Base-by-base conservation (phyloP, 2,329 filamentous ascomycete species). In the Fusarium mangiferae region DNA sequence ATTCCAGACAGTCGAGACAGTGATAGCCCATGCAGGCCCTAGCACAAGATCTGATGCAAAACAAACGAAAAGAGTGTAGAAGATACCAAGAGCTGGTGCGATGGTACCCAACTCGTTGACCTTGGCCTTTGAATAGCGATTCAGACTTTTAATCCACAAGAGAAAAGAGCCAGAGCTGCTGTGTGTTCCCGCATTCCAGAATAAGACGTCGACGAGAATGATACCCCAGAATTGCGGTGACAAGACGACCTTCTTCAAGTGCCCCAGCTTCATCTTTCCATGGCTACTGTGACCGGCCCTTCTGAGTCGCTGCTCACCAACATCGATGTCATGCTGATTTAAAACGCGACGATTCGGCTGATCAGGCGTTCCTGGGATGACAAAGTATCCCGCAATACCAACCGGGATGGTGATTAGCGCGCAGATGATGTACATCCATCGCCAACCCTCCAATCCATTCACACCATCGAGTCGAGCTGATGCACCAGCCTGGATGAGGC, bases 371-470 rank as follows among this genome's bases (percentile, higher is more conserved):
- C 87, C 87, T 0, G 88, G 88, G 17, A 89, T 82, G 10, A 90
- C 77, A 35, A 89, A 83, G 49, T 84, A 85, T 0, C 88, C 87
- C 1, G 87, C 71, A 9, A 90, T 80, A 1, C 85, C 87, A 8
- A 90, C 80, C 0, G 87, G 87, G 18, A 90, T 86, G 3, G 89
- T 90, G 65, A 90, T 87, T 10, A 90, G 65, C 7, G 86, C 81
- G 58, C 83, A 84, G 75, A 89, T 87, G 51, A 88, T 86, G 73
- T 89, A 90, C 81, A 90, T 87, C 88, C 88, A 90, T n/a, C 86
- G 79, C 85, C 86, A 88, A 1, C 85, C 86, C 3, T 82, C 82
- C 1, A 87, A 79, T 0, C 86, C 86, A 30, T 84, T 78, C 8
- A 87, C 80, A 3, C 84, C 85, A 41, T 86, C 80, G 1, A 87